phyloP scores from a whole-genome alignment of 306 rosid species.

The Vicia villosa region DNA sequence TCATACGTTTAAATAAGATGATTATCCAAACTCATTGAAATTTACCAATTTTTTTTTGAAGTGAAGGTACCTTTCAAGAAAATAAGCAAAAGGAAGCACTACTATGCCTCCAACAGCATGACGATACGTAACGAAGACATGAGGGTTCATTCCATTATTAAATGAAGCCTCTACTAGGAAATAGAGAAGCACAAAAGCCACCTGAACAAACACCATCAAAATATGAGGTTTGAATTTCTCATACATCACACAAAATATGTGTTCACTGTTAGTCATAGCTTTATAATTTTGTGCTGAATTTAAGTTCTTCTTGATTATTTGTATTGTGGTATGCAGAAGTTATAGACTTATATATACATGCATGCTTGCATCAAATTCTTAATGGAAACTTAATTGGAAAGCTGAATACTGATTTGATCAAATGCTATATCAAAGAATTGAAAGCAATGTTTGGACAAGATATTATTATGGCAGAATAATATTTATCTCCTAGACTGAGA shows the following conservation, averaged over 20 bases:
- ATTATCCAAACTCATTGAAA: too few species aligned
- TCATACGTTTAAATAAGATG: too few species aligned
- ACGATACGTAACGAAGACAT: too few species aligned
- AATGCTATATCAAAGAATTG: slow-evolving; percentile 1
- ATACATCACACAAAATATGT: slow-evolving; percentile 10
- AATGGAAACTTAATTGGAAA: slow-evolving; percentile 1
- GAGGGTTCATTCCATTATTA: slow-evolving; percentile 50
- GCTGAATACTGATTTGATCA: neutral
- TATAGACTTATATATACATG: neutral
- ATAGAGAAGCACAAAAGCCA: slow-evolving; percentile 39
- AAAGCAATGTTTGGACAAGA: neutral
- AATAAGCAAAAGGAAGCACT: slow-evolving; percentile 52
- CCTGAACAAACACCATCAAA: slow-evolving; percentile 42
- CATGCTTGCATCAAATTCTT: slow-evolving; percentile 2
- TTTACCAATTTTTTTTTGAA: too few species aligned
- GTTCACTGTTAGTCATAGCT: slow-evolving; percentile 35
- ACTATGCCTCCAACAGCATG: slow-evolving; percentile 41
- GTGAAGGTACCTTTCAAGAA: too few species aligned
- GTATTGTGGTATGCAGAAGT: neutral
- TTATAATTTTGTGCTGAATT: slow-evolving; percentile 9
- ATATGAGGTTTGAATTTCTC: slow-evolving; percentile 47
- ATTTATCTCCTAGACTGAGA: too few species aligned
- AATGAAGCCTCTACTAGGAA: slow-evolving; percentile 44
- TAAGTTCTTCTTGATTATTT: slow-evolving; percentile 13
- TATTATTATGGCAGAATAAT: neutral